Conservation (phyloP, 345 rosid genomes). For the Corymbia maculata region DNA sequence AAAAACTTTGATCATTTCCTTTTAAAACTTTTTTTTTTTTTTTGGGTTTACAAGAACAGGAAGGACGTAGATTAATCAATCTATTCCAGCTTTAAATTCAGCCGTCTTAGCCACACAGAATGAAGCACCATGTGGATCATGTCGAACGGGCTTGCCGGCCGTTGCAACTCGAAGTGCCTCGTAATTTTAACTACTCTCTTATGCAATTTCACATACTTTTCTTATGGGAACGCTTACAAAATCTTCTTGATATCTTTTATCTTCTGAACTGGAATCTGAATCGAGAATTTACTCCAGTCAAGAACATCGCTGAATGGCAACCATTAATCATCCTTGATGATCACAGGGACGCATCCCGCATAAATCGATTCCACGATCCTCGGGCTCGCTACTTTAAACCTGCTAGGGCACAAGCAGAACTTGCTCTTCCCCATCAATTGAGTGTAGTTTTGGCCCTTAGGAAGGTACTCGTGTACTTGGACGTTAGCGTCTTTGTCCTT, state of each 20-base stretch:
- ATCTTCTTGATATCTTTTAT: conserved; percentile 25
- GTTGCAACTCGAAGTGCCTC: conserved; percentile 42
- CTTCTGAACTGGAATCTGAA: not conserved
- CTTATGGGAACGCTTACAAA: conserved; percentile 21
- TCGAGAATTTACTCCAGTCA: not conserved
- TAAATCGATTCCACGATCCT: not conserved
- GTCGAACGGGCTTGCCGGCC: conserved; percentile 42
- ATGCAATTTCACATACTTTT: conserved; percentile 26
- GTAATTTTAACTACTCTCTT: conserved; percentile 21
- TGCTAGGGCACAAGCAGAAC: conserved; percentile 21
- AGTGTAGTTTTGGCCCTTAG: conserved; percentile 17
- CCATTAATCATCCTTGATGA: not conserved
- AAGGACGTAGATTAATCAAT: not conserved
- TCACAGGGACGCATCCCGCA: not conserved
- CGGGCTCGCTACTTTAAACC: not conserved
- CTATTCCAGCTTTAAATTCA: conserved; percentile 19
- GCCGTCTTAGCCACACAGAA: conserved; percentile 55
- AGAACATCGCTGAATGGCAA: not conserved
- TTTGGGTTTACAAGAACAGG: not conserved
- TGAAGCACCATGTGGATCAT: conserved; percentile 50
- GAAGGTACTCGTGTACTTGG: conserved; percentile 30
- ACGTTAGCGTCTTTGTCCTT: conserved; percentile 48
- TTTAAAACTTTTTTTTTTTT: not conserved
- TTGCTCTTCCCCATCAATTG: conserved; percentile 32
- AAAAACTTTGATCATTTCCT: not conserved